Evolutionary conservation across 805 yeast genomes (phyloP).

Genomic region (Blastobotrys attinorum): DNA sequence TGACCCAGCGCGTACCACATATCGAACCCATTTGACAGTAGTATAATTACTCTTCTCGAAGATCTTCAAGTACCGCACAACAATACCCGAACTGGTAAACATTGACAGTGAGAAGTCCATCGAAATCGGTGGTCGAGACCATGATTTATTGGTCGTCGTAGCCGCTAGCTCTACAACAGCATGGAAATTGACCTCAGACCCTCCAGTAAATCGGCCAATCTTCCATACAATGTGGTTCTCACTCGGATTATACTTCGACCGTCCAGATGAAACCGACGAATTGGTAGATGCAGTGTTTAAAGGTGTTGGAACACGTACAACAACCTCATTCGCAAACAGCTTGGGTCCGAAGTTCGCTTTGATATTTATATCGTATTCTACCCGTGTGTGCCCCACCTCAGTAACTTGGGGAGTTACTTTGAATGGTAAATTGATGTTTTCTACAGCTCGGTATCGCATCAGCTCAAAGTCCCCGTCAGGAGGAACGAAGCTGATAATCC

Average conservation of each 20-base stretch:
- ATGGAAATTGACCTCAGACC: constrained; percentile 51
- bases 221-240: constrained; percentile 64
- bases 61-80: constrained; percentile 65
- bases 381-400: constrained; percentile 34
- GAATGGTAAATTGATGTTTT: constrained; percentile 64
- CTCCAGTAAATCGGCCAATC: constrained; percentile 59
- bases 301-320: constrained; percentile 63
- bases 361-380: constrained; percentile 53
- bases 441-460: constrained; percentile 59
- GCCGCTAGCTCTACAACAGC: constrained; percentile 41
- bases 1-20: constrained; percentile 65
- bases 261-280: constrained; percentile 47
- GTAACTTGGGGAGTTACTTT: constrained; percentile 49
- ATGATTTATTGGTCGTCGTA: constrained; percentile 28
- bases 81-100: constrained; percentile 71
- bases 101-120: constrained; percentile 60
- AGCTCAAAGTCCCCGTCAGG: constrained; percentile 86
- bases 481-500: constrained; percentile 65
- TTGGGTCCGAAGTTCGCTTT: constrained; percentile 50
- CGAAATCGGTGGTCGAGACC: constrained; percentile 73
- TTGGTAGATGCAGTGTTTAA: constrained; percentile 43
- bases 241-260: constrained; percentile 58
- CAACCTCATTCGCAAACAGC: constrained; percentile 55
- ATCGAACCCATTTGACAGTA: constrained; percentile 84
- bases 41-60: constrained; percentile 51